phyloP scores from a whole-genome alignment of 352 stramenopile genomes.

The Hyaloperonospora brassicae region DNA sequence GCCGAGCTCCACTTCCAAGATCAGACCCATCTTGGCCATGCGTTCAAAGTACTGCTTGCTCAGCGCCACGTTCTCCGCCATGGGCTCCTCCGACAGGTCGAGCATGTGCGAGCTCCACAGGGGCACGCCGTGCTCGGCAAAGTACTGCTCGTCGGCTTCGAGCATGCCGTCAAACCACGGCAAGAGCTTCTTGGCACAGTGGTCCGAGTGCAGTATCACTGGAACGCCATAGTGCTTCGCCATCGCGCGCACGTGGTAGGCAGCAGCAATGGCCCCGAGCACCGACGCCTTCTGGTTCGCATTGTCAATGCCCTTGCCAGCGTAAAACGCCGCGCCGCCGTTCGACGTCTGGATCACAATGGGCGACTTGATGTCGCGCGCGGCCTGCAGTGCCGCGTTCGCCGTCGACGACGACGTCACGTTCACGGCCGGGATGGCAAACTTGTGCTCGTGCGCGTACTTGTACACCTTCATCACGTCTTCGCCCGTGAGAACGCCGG shows the following conservation, averaged over 20 bases:
- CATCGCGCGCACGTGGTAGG: constrained; percentile 94
- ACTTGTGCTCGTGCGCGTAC: constrained; percentile 90
- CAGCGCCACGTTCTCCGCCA: constrained; percentile 97
- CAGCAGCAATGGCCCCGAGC: constrained; percentile 80
- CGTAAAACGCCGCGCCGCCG: constrained; percentile 94
- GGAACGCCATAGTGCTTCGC: constrained; percentile 95
- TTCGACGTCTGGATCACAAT: constrained; percentile 99
- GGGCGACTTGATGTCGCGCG: constrained; percentile 92
- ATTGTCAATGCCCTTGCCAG: constrained; percentile 95
- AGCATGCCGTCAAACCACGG: constrained; percentile 98
- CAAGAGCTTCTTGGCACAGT: constrained; percentile 97
- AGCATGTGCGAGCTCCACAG: constrained; percentile 99
- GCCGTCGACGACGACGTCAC: constrained; percentile 93
- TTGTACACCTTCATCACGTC: constrained; percentile 88
- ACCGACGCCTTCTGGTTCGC: constrained; percentile 83
- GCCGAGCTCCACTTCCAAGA: constrained; percentile 97
- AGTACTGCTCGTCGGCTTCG: constrained; percentile 94
- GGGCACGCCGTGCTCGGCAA: constrained; percentile 88
- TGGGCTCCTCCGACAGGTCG: constrained; percentile 95
- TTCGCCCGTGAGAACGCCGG: constrained; percentile 82
- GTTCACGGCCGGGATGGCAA: constrained; percentile 97
- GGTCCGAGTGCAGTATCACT: constrained; percentile 97
- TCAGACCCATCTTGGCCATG: constrained; percentile 93
- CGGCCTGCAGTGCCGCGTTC: constrained; percentile 95
- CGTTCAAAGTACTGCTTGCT: constrained; percentile 97